Conservation (phyloP, 2,329 filamentous ascomycete species). For the Cladophialophora yegresii region DNA sequence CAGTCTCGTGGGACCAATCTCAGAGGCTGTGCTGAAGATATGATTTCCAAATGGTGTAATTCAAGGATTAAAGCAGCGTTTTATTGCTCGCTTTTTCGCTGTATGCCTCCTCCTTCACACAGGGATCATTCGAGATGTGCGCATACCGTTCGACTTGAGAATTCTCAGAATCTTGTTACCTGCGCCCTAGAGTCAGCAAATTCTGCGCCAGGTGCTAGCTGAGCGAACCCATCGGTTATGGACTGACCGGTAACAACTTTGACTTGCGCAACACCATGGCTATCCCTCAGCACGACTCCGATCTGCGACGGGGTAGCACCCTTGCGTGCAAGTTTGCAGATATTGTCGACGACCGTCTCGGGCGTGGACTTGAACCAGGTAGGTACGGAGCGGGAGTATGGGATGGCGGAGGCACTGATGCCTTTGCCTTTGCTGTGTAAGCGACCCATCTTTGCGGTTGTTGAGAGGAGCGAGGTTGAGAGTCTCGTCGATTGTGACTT, state of each 20-base stretch:
- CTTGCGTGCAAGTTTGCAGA: slow-evolving; percentile 98
- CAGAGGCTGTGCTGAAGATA: slow-evolving; percentile 66
- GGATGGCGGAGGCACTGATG: slow-evolving; percentile 92
- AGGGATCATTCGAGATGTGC: slow-evolving; percentile 41
- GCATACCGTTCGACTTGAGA: slow-evolving; percentile 94
- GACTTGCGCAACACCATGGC: slow-evolving; percentile 96
- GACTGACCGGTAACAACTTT: slow-evolving; percentile 90
- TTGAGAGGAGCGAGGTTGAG: slow-evolving; percentile 23
- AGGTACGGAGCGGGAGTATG: slow-evolving; percentile 90
- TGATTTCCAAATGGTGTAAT: slow-evolving; percentile 14
- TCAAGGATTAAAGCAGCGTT: neutral
- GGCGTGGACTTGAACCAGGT: slow-evolving; percentile 99
- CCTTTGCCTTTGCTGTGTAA: slow-evolving; percentile 99
- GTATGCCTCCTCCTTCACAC: slow-evolving; percentile 16
- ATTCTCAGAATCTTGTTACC: slow-evolving; percentile 99
- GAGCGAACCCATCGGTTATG: neutral
- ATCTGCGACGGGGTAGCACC: slow-evolving; percentile 98
- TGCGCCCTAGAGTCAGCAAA: slow-evolving; percentile 42
- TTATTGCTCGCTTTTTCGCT: slow-evolving; percentile 1
- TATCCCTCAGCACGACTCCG: slow-evolving; percentile 97
- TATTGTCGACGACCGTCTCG: slow-evolving; percentile 98
- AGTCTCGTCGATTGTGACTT: neutral
- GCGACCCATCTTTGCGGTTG: slow-evolving; percentile 71
- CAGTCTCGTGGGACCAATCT: slow-evolving; percentile 75
- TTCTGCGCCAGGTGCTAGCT: neutral